A percentile compares a stretch with the other conserved stretches of the same genome.
Conservation (phyloP, 2,329 filamentous ascomycete species). For the Sarocladium brachiariae region DNA sequence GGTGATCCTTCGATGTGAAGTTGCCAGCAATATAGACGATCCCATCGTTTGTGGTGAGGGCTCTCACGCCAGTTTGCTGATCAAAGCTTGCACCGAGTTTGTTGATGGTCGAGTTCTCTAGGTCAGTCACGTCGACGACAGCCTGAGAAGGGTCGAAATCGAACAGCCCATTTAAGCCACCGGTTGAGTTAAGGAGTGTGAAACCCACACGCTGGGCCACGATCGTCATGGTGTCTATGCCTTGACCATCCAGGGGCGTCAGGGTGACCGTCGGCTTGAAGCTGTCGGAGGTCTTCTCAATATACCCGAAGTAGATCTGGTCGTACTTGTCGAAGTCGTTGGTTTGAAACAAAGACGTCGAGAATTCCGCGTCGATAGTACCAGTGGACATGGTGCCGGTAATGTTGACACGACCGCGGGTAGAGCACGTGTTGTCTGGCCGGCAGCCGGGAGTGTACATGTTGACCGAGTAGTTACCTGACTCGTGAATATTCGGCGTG, state of each 20-base stretch:
- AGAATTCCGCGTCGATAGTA: slow-evolving; percentile 39
- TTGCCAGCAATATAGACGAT: slow-evolving; percentile 75
- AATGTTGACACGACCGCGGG: slow-evolving; percentile 75
- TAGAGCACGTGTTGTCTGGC: slow-evolving; percentile 68
- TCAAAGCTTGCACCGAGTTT: slow-evolving; percentile 65
- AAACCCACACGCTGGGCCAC: slow-evolving; percentile 90
- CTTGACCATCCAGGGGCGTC: slow-evolving; percentile 58
- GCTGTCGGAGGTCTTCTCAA: slow-evolving; percentile 64
- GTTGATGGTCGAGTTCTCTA: slow-evolving; percentile 69
- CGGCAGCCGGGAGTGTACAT: slow-evolving; percentile 89
- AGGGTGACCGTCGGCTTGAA: slow-evolving; percentile 81
- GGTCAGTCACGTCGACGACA: slow-evolving; percentile 51
- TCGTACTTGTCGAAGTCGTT: slow-evolving; percentile 98
- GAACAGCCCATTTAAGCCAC: slow-evolving; percentile 81
- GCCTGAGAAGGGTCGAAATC: slow-evolving; percentile 65
- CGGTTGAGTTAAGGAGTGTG: slow-evolving; percentile 63
- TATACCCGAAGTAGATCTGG: slow-evolving; percentile 76
- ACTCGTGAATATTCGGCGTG: slow-evolving; percentile 74
- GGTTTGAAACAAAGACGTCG: slow-evolving; percentile 71
- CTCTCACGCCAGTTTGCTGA: slow-evolving; percentile 59
- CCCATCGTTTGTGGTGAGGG: slow-evolving; percentile 58
- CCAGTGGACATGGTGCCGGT: slow-evolving; percentile 61
- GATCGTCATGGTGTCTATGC: slow-evolving; percentile 57
- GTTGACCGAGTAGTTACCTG: slow-evolving; percentile 85
- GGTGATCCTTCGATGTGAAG: slow-evolving; percentile 61